Conservation (phyloP, 2,329 filamentous ascomycete species). For the Coleophoma cylindrospora region DNA sequence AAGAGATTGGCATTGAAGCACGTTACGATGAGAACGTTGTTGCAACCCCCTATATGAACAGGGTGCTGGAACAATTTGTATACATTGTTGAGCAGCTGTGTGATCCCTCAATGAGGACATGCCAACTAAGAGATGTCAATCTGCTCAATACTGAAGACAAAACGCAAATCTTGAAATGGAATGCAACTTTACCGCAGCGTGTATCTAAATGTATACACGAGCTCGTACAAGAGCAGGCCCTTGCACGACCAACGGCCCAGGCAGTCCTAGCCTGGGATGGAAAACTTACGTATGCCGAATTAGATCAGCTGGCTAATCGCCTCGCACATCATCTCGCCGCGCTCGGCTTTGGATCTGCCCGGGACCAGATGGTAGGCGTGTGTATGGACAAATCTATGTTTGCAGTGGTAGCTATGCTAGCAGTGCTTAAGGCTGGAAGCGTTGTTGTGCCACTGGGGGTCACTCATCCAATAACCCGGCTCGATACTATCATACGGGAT, state of each 20-base stretch:
- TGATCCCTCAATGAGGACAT: not conserved
- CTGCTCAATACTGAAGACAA: not conserved
- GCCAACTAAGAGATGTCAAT: not conserved
- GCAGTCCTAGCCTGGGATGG: constrained; percentile 7
- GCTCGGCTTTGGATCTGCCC: constrained; percentile 4
- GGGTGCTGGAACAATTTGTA: not conserved
- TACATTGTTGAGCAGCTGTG: constrained; percentile 1
- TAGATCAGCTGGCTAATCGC: constrained; percentile 10
- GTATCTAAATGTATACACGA: constrained; percentile 1
- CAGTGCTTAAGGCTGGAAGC: constrained; percentile 14
- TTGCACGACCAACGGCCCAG: not conserved
- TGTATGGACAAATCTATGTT: constrained; percentile 17
- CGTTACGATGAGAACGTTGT: constrained; percentile 1
- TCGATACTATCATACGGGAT: not conserved
- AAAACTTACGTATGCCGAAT: constrained; percentile 11
- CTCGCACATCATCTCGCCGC: constrained; percentile 1
- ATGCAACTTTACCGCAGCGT: constrained; percentile 10
- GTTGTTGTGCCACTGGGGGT: constrained; percentile 19
- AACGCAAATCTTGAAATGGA: constrained; percentile 4
- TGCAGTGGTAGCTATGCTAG: constrained; percentile 15
- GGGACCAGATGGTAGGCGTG: constrained; percentile 8
- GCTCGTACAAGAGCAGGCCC: not conserved
- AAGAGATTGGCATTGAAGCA: constrained; percentile 1
- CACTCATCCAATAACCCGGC: constrained; percentile 1
- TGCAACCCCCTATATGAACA: not conserved